A percentile compares a stretch with the other conserved stretches of the same genome.
phyloP scores from a whole-genome alignment of 2,329 filamentous ascomycete genomes.

The Beauveria asiatica region DNA sequence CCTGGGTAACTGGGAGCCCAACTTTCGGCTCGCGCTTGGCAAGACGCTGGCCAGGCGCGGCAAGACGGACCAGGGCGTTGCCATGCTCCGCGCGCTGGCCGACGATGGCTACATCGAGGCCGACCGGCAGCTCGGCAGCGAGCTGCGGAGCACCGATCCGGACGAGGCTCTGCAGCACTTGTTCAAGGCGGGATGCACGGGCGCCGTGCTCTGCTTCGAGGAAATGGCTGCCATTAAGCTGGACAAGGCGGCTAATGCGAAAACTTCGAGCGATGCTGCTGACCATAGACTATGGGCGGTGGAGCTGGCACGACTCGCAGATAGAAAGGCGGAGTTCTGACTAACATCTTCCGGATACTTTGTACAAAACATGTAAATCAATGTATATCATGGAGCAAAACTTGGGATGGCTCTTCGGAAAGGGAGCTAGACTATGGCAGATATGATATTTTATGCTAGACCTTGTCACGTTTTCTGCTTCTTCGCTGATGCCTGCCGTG shows the following conservation, averaged over 20 bases:
- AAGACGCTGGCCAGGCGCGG: conserved; percentile 9
- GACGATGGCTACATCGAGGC: conserved; percentile 18
- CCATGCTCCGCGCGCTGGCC: conserved; percentile 17
- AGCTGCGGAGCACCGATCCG: conserved; percentile 17
- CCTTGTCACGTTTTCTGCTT: conserved; percentile 21
- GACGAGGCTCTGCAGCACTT: conserved; percentile 19
- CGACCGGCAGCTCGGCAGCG: conserved; percentile 19
- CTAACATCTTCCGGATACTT: conserved; percentile 13
- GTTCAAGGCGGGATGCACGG: conserved; percentile 20
- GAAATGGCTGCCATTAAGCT: conserved; percentile 23
- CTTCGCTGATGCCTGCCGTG: conserved; percentile 1
- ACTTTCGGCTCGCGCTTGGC: background rate
- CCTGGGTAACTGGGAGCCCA: conserved; percentile 8
- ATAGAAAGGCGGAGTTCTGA: conserved; percentile 18
- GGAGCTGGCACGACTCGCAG: conserved; percentile 27
- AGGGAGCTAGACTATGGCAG: background rate
- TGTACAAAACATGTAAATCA: conserved; percentile 6
- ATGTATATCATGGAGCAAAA: conserved; percentile 15
- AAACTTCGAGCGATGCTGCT: conserved; percentile 12
- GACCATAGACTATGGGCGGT: conserved; percentile 23
- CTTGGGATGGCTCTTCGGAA: background rate
- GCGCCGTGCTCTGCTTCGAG: conserved; percentile 19
- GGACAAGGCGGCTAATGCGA: conserved; percentile 15
- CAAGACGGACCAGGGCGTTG: conserved; percentile 17
- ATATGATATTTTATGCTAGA: background rate